Percentiles rank a stretch among this genome's conserved stretches.
Evolutionary conservation across 495 filamentous ascomycete species (phyloP).

Genomic region (Bacidia gigantensis): DNA sequence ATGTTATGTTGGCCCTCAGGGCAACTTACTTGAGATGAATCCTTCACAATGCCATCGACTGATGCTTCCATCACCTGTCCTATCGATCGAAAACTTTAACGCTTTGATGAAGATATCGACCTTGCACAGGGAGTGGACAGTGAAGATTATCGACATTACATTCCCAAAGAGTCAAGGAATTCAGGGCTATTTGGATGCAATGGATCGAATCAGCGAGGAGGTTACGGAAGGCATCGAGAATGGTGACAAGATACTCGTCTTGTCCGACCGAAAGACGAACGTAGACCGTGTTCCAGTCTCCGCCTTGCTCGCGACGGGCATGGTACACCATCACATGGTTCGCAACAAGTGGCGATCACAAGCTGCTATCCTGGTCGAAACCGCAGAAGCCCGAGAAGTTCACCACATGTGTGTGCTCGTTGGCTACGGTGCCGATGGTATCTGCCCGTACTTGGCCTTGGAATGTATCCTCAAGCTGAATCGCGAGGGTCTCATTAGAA

Average conservation of each 20-base stretch:
- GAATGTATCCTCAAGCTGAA: constrained; percentile 99
- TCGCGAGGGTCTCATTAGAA: constrained; percentile 85
- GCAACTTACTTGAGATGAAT: constrained; percentile 94
- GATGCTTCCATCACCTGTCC: constrained; percentile 76
- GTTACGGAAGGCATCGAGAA: constrained; percentile 75
- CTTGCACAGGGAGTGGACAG: constrained; percentile 71
- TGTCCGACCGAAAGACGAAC: constrained; percentile 82
- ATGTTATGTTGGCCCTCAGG: constrained; percentile 94
- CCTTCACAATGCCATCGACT: constrained; percentile 76
- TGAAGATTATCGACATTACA: constrained; percentile 90
- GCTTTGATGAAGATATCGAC: constrained; percentile 65
- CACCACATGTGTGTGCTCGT: constrained; percentile 98
- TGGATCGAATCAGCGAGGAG: constrained; percentile 81
- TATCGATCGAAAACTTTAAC: constrained; percentile 88
- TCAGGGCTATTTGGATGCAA: constrained; percentile 72
- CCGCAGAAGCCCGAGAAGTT: constrained; percentile 92
- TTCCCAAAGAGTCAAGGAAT: constrained; percentile 83
- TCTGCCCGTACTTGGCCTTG: constrained; percentile 94
- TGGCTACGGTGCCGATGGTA: constrained; percentile 89
- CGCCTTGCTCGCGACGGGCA: constrained; percentile 75
- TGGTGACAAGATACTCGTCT: constrained; percentile 73
- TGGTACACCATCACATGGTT: constrained; percentile 95
- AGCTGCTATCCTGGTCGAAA: constrained; percentile 82
- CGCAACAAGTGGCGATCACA: constrained; percentile 92
- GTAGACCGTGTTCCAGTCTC: constrained; percentile 79